Percentiles rank a stretch among this genome's conserved stretches.
These are phyloP conservation scores for Geranium incanum DNA, from an alignment of 441 rosid genomes.

Conservation along the genomic window DNA sequence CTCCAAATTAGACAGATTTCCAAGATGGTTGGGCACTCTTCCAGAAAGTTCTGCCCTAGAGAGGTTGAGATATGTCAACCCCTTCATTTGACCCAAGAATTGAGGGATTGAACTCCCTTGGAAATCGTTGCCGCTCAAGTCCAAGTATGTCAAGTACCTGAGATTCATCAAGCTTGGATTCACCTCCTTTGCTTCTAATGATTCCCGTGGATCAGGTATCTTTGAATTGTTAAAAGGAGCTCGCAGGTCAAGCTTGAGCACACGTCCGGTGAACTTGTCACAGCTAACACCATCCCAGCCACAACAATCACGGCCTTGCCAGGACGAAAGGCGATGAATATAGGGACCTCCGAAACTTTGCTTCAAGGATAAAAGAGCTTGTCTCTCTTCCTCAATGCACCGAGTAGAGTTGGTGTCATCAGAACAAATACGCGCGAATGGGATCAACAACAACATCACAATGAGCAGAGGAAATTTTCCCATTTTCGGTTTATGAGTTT, in stretches of 20 bases:
- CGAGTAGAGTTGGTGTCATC: too few relatives aligned
- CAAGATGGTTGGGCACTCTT: slow-evolving; percentile 8
- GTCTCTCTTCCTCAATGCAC: not conserved
- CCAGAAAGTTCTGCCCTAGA: not conserved
- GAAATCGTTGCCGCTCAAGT: slow-evolving; percentile 9
- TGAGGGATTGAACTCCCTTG: not conserved
- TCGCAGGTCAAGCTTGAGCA: slow-evolving; percentile 9
- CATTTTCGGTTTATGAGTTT: too few relatives aligned
- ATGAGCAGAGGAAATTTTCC: too few relatives aligned
- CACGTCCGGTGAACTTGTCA: not conserved
- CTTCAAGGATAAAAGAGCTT: not conserved
- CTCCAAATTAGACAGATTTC: slow-evolving; percentile 20
- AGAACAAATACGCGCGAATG: too few relatives aligned
- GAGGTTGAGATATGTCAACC: slow-evolving; percentile 17
- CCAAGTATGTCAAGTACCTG: slow-evolving; percentile 10
- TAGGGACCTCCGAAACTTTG: not conserved
- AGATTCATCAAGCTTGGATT: slow-evolving; percentile 17
- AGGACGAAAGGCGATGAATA: slow-evolving; percentile 16
- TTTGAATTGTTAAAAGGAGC: too few relatives aligned
- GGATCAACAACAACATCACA: too few relatives aligned
- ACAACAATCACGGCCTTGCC: slow-evolving; percentile 20
- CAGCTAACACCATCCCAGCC: slow-evolving; percentile 16
- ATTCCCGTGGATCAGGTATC: not conserved
- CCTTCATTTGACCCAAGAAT: not conserved
- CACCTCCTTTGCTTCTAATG: not conserved